Percentiles rank a stretch among this genome's conserved stretches.
phyloP scores from a whole-genome alignment of 2,329 filamentous ascomycete species.

The Fusarium avenaceum region DNA sequence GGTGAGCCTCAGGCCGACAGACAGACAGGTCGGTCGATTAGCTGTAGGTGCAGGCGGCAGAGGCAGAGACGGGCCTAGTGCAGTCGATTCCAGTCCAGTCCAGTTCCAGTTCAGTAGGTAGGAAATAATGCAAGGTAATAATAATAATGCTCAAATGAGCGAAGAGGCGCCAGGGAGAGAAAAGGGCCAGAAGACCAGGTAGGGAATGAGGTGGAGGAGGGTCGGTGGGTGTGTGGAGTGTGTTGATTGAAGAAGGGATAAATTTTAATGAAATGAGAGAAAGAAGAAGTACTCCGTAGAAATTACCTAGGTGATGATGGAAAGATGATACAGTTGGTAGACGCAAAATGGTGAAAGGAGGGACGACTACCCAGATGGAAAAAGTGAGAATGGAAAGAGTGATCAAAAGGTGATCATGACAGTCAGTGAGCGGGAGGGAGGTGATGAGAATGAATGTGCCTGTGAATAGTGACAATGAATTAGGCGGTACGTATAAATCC shows the following conservation, averaged over 20 bases:
- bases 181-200: constrained; percentile 49
- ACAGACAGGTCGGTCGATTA: constrained; percentile 34
- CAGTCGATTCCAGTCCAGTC: constrained; percentile 14
- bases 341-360: constrained; percentile 5
- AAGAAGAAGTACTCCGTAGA: constrained; percentile 2
- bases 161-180: constrained; percentile 53
- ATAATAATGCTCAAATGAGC: constrained; percentile 50
- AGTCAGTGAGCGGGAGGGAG: constrained; percentile 7
- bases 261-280: constrained; percentile 40
- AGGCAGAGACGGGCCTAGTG: constrained; percentile 9
- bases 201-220: constrained; percentile 51
- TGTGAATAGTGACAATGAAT: background rate
- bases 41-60: constrained; percentile 15
- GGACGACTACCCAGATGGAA: background rate
- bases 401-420: constrained; percentile 14
- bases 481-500: constrained; percentile 3
- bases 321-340: constrained; percentile 16
- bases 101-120: constrained; percentile 9
- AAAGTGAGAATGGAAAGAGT: constrained; percentile 24
- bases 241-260: constrained; percentile 41
- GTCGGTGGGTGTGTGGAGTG: constrained; percentile 42
- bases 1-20: constrained; percentile 47
- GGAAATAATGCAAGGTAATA: constrained; percentile 48
- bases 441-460: constrained; percentile 18
- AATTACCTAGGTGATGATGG: background rate